Evolutionary conservation across 2,329 filamentous ascomycete genomes (phyloP), one percentile per base, ranked within the genome.

Genomic region (Neonectria sp.): DNA sequence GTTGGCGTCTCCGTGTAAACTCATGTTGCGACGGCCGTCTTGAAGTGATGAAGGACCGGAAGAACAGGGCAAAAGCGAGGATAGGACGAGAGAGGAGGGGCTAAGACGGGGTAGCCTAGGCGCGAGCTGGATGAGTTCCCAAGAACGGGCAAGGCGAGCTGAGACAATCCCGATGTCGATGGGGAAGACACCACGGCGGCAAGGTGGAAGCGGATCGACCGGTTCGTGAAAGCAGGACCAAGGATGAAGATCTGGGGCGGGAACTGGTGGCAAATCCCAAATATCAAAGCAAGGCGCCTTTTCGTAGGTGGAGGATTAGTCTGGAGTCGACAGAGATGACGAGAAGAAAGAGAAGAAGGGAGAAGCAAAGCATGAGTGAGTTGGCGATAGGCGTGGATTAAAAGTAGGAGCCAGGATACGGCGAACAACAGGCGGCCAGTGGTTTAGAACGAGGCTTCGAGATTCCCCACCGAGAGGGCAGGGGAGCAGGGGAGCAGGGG

Each of bases 391-490:
- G 68, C 55, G 40, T 52, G 67, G 73, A 72, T 76, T 76, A 76
- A 76, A 75, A 75, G 65, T 51, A 67, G 68, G 63, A 67, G 66
- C 74, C 74, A 63, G 74, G 74, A 75, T 76, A 58, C 64, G 45
- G 51, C 58, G 63, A 67, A 69, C 65, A 71, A 68, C 61, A 69
- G 71, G 60, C 68, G 67, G 61, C 73, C 74, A 76, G 73, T 76
- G 68, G 74, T 71, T 76, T 60, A 68, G 65, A 67, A 73, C 71
- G 74, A 76, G 74, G 74, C 74, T 66, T 74, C 74, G 63, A 72
- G 40, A 70, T 70, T 69, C 68, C 68, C 74, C 74, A 72, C 56
- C 51, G 40, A 45, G 25, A 21, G 21, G 27, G 37, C 33, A 37
- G 37, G 53, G 25, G 12, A 49, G 25, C 63, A 61, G 53, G 40